phyloP scores from a whole-genome alignment of 805 yeast genomes.

The Ogataea neopini region DNA sequence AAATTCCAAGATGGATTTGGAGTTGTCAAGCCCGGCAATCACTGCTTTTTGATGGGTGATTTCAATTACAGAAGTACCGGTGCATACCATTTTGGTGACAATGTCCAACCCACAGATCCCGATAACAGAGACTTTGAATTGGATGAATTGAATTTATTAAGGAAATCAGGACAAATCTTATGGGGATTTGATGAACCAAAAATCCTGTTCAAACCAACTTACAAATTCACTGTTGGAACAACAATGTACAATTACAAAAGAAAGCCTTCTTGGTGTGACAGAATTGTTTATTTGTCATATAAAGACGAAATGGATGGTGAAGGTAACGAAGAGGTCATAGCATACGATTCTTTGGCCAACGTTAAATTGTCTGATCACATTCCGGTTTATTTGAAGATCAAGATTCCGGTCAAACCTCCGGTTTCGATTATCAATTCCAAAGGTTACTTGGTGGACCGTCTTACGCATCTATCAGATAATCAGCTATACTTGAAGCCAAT shows the following conservation, averaged over 20 bases:
- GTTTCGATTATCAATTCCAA: slow-evolving; percentile 24
- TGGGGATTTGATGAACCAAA: slow-evolving; percentile 65
- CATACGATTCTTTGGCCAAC: slow-evolving; percentile 50
- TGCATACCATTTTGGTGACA: slow-evolving; percentile 14
- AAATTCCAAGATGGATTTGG: slow-evolving; percentile 60
- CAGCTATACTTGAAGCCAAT: slow-evolving; percentile 29
- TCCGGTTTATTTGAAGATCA: slow-evolving; percentile 63
- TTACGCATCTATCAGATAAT: slow-evolving; percentile 25
- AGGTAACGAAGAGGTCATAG: slow-evolving; percentile 26
- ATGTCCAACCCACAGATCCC: slow-evolving; percentile 5
- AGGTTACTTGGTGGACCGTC: slow-evolving; percentile 31
- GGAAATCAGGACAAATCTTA: slow-evolving; percentile 47
- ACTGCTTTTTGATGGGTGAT: slow-evolving; percentile 80
- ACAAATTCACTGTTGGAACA: slow-evolving; percentile 59
- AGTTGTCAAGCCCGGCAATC: slow-evolving; percentile 51
- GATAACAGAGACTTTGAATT: slow-evolving; percentile 17
- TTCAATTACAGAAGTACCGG: slow-evolving; percentile 68
- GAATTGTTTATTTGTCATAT: slow-evolving; percentile 63
- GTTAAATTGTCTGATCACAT: slow-evolving; percentile 72
- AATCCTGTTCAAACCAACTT: slow-evolving; percentile 77
- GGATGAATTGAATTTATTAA: slow-evolving; percentile 54
- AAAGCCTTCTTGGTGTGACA: slow-evolving; percentile 88
- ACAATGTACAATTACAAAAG: slow-evolving; percentile 54
- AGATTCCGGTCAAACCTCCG: slow-evolving; percentile 52
- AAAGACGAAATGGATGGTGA: slow-evolving; percentile 11